These are phyloP conservation scores for Kwoniella sp. DNA, from an alignment of 768 basidiomycete species.

Conservation along the genomic window DNA sequence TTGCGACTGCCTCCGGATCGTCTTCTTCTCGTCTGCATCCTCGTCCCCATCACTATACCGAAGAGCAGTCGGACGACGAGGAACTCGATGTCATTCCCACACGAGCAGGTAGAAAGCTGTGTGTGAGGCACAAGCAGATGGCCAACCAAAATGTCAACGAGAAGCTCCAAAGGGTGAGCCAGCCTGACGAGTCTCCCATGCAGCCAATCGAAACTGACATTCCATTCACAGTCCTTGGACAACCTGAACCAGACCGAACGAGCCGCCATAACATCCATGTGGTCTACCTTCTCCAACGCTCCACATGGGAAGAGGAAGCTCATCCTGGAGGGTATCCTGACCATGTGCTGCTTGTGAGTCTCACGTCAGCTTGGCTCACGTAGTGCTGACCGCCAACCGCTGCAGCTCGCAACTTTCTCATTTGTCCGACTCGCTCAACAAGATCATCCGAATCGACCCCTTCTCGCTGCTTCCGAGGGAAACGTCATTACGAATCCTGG, in stretches of 20 bases:
- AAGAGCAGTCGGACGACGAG: constrained; percentile 7
- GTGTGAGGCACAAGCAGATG: constrained; percentile 90
- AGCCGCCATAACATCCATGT: constrained; percentile 81
- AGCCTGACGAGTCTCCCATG: neutral
- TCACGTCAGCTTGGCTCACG: neutral
- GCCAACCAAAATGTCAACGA: constrained; percentile 91
- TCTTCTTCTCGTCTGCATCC: constrained; percentile 7
- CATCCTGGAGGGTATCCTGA: constrained; percentile 92
- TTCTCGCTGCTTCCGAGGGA: constrained; percentile 86
- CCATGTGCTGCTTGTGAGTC: constrained; percentile 90
- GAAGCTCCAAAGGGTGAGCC: constrained; percentile 78
- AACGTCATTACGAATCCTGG: constrained; percentile 76
- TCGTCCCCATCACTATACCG: neutral
- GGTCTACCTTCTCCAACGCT: constrained; percentile 95
- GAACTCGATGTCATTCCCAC: constrained; percentile 38
- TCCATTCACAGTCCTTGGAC: constrained; percentile 69
- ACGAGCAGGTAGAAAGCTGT: constrained; percentile 62
- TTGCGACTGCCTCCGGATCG: neutral
- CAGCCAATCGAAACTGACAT: neutral
- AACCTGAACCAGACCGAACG: constrained; percentile 79
- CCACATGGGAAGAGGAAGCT: constrained; percentile 84
- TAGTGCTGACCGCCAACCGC: neutral
- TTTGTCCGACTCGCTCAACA: constrained; percentile 81
- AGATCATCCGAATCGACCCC: constrained; percentile 93
- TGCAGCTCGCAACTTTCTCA: constrained; percentile 80